Conservation (phyloP, 2,329 filamentous ascomycete genomes). For the Mycosphaerella sp. region DNA sequence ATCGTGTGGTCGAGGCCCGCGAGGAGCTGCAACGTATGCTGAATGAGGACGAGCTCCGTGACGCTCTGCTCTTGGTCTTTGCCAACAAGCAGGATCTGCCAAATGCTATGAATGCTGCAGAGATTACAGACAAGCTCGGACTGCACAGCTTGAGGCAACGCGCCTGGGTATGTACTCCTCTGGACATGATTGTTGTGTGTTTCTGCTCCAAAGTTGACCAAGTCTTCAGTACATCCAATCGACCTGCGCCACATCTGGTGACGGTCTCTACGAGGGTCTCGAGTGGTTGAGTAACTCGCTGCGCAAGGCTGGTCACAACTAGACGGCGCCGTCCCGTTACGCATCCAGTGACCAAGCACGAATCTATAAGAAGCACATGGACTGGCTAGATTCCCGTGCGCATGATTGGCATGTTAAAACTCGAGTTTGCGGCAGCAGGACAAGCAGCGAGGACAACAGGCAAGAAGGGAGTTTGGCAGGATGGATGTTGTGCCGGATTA, state of each 20-base stretch:
- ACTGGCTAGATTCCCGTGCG: slow-evolving; percentile 21
- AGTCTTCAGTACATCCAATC: slow-evolving; percentile 83
- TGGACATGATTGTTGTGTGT: not conserved
- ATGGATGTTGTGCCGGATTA: slow-evolving; percentile 7
- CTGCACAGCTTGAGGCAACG: slow-evolving; percentile 98
- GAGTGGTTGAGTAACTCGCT: slow-evolving; percentile 54
- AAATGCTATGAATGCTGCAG: slow-evolving; percentile 98
- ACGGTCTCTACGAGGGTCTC: slow-evolving; percentile 99
- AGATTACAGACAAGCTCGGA: slow-evolving; percentile 99
- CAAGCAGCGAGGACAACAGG: slow-evolving; percentile 19
- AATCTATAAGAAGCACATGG: slow-evolving; percentile 12
- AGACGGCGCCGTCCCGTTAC: slow-evolving; percentile 20
- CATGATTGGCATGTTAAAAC: slow-evolving; percentile 17
- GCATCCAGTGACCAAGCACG: slow-evolving; percentile 22
- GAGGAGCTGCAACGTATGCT: slow-evolving; percentile 95
- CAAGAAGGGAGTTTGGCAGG: slow-evolving; percentile 12
- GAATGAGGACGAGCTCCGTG: slow-evolving; percentile 96
- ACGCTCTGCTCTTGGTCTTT: slow-evolving; percentile 88
- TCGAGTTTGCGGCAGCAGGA: slow-evolving; percentile 26
- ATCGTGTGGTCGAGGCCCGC: slow-evolving; percentile 84
- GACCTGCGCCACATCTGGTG: slow-evolving; percentile 96
- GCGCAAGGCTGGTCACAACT: slow-evolving; percentile 49
- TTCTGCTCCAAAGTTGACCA: not conserved
- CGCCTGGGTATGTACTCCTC: slow-evolving; percentile 72
- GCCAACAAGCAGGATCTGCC: slow-evolving; percentile 98